phyloP scores from a whole-genome alignment of 2,329 filamentous ascomycete species.

The Botryosphaeria dothidea region DNA sequence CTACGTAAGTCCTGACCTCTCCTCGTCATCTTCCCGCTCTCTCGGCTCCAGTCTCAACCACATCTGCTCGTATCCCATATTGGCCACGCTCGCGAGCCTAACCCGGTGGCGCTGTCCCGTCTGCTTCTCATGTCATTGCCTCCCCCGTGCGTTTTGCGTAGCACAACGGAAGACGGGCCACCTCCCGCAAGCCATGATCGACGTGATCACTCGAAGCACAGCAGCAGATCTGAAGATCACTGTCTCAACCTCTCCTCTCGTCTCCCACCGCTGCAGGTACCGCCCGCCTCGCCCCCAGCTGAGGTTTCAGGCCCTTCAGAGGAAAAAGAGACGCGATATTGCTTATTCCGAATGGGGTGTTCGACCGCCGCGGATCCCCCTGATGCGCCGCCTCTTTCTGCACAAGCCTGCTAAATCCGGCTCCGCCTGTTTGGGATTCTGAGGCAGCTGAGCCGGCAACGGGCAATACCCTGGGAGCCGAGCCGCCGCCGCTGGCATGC shows the following conservation, averaged over 20 bases:
- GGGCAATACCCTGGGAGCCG: slow-evolving; percentile 6
- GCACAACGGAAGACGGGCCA: not conserved
- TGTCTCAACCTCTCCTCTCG: not conserved
- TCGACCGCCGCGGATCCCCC: not conserved
- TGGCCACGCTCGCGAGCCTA: not conserved
- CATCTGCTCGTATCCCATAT: slow-evolving; percentile 27
- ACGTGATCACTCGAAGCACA: not conserved
- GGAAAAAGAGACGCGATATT: not conserved
- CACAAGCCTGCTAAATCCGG: slow-evolving; percentile 30
- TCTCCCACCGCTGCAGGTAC: not conserved
- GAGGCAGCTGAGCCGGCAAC: slow-evolving; percentile 4
- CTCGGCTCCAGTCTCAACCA: not conserved
- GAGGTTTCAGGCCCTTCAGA: not conserved
- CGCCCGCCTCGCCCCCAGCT: not conserved
- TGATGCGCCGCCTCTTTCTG: not conserved
- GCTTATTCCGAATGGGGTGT: not conserved
- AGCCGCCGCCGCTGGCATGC: not conserved
- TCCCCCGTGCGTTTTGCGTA: slow-evolving; percentile 1
- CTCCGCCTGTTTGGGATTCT: slow-evolving; percentile 17
- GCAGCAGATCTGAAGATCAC: slow-evolving; percentile 5
- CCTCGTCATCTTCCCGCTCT: slow-evolving; percentile 22
- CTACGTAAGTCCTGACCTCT: slow-evolving; percentile 61
- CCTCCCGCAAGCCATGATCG: not conserved
- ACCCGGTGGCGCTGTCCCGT: not conserved
- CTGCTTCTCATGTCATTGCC: not conserved